Evolutionary conservation across 2,329 filamentous ascomycete genomes (phyloP).

Genomic region (Diaporthe sp.): DNA sequence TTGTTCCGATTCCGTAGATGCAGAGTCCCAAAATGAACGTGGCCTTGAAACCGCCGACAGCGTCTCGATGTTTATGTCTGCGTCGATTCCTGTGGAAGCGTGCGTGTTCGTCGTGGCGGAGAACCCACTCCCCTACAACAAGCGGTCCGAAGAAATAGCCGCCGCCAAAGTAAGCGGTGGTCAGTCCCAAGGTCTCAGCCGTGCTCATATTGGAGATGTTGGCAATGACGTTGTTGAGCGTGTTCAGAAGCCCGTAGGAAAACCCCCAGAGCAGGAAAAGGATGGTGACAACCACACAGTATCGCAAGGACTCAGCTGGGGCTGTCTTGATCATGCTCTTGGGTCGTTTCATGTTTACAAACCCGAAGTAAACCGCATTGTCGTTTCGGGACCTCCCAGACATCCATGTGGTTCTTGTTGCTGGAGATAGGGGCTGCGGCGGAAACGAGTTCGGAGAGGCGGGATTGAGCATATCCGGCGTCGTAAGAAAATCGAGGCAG

Average conservation of each 20-base stretch:
- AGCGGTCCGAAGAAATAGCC: constrained; percentile 79
- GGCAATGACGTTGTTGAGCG: constrained; percentile 80
- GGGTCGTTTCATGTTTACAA: constrained; percentile 77
- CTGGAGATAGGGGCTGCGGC: not conserved
- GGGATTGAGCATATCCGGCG: constrained; percentile 49
- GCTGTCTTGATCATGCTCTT: constrained; percentile 79
- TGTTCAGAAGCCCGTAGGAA: constrained; percentile 88
- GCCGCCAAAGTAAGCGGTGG: constrained; percentile 77
- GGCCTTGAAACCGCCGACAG: constrained; percentile 78
- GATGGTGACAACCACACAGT: constrained; percentile 80
- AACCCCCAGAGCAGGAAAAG: constrained; percentile 93
- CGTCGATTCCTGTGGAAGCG: constrained; percentile 55
- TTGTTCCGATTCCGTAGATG: constrained; percentile 81
- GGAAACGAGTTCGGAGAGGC: not conserved
- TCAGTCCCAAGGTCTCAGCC: constrained; percentile 75
- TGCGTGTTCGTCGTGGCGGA: constrained; percentile 75
- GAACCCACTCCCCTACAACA: constrained; percentile 76
- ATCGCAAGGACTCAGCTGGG: constrained; percentile 75
- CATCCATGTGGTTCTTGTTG: constrained; percentile 32
- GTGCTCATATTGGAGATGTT: constrained; percentile 70
- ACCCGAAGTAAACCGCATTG: constrained; percentile 77
- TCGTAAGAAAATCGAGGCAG: constrained; percentile 62
- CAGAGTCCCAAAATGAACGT: constrained; percentile 83
- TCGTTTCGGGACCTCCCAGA: constrained; percentile 51
- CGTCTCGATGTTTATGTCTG: constrained; percentile 51